Evolutionary conservation across 306 rosid species (phyloP), one percentile per base, ranked within the genome.

Genomic region (Malus orientalis): DNA sequence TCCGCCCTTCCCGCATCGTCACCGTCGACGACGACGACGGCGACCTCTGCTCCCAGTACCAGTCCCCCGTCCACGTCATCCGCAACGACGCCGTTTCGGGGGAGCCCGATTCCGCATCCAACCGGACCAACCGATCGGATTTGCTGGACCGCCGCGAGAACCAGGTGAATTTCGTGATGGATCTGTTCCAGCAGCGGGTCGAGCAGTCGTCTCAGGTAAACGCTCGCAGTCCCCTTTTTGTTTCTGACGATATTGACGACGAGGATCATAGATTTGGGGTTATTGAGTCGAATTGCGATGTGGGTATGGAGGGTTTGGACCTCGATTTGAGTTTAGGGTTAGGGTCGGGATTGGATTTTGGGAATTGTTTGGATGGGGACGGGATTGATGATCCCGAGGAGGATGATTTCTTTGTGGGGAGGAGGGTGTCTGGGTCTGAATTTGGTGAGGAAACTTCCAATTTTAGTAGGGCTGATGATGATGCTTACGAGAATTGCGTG

Each of bases 101-200:
- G 57, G 84, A 66, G 51, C 75, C 62, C 23, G 85, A 74, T 29
- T 84, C 90, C 16, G 73, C 70, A 13, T 73, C 77, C 79, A n/a
- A 32, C 81, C 42, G 3, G 55, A 51, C 20, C 20, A 18, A 49
- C 19, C 2, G 19, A 15, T 15, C 77, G 78, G 87, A 75, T 61
- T 79, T 81, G 27, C 15, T 78, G 55, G 86, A 80, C 23, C 85
- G 83, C 82, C 89, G 91, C 36, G 89, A 87, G 33, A 85, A 85
- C 58, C 93, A 86, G 84, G 93, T 84, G 30, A 88, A 80, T 77
- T 93, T 86, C 77, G 97, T 91, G 27, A 89, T 93, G 91, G 93
- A 93, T 88, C 88, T 93, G 22, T 86, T 91, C 74, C 95, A 89
- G 12, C 98, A 93, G 45, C 93, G 98, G n/a, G 93, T 93, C 7